Evolutionary conservation across 768 basidiomycete genomes (phyloP).

Genomic region (Tylopilus balloui): DNA sequence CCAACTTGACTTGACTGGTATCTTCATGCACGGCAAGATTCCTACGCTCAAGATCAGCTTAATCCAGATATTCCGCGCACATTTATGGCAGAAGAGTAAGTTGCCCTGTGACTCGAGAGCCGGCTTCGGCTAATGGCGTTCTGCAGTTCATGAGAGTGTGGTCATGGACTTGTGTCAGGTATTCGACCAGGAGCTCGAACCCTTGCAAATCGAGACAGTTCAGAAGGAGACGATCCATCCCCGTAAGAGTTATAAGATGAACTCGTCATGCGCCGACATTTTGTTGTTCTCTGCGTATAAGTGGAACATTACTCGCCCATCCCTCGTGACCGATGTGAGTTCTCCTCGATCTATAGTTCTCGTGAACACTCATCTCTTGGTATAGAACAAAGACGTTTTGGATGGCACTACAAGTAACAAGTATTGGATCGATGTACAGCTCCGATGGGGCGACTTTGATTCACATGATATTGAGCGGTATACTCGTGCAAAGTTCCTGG

Average conservation of each 20-base stretch:
- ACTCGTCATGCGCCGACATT: conserved; percentile 99
- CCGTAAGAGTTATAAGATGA: conserved; percentile 99
- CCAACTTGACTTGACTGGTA: conserved; percentile 94
- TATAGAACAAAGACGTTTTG: conserved; percentile 84
- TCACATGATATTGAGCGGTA: conserved; percentile 99
- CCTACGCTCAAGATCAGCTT: conserved; percentile 97
- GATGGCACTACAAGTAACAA: conserved; percentile 99
- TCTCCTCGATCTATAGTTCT: background rate
- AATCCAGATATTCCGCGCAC: conserved; percentile 99
- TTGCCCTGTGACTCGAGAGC: conserved; percentile 23
- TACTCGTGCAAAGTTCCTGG: conserved; percentile 97
- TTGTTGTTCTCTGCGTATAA: conserved; percentile 94
- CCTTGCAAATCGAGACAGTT: conserved; percentile 96
- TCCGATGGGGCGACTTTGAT: conserved; percentile 98
- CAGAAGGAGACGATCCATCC: conserved; percentile 99
- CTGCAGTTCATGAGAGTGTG: conserved; percentile 79
- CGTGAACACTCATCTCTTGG: conserved; percentile 9
- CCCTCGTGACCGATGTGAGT: conserved; percentile 87
- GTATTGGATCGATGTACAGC: conserved; percentile 96
- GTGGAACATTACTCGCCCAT: conserved; percentile 98
- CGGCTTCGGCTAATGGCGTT: conserved; percentile 8
- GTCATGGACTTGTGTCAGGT: conserved; percentile 98
- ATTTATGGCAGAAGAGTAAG: conserved; percentile 99
- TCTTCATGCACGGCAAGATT: conserved; percentile 99
- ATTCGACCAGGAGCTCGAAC: conserved; percentile 97